phyloP scores from a whole-genome alignment of 306 rosid species.

The Sphenostylis stenocarpa region DNA sequence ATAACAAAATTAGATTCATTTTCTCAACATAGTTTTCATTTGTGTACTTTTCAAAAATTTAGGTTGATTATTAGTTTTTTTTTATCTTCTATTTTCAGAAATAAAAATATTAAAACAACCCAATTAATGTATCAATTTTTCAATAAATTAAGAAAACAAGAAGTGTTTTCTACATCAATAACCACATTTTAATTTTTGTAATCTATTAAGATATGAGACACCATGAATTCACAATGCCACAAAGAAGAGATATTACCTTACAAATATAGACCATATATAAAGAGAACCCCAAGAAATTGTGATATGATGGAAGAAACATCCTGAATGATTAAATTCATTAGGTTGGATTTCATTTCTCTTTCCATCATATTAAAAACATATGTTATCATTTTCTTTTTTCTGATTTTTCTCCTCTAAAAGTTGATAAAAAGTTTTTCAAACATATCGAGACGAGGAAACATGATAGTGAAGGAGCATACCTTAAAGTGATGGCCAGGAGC shows the following conservation, averaged over 20 bases:
- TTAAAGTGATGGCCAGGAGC: constrained; percentile 35
- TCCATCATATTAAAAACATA: constrained; percentile 12
- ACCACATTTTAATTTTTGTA: neutral
- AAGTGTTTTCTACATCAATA: neutral
- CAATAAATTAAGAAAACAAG: constrained; percentile 10
- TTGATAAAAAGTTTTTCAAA: too few relatives aligned
- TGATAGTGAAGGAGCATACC: too few relatives aligned
- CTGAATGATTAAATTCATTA: constrained; percentile 33
- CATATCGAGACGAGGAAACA: too few relatives aligned
- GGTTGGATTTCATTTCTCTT: neutral
- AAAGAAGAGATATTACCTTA: constrained; percentile 34
- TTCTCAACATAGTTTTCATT: neutral
- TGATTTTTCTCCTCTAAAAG: too few relatives aligned
- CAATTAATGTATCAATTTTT: neutral
- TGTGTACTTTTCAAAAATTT: neutral
- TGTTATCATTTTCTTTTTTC: too few relatives aligned
- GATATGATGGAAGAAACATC: constrained; percentile 38
- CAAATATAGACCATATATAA: constrained; percentile 31
- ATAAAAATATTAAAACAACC: neutral
- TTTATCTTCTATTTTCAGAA: neutral
- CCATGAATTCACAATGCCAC: neutral
- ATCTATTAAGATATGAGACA: neutral
- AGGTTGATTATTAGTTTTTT: neutral
- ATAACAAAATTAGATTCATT: neutral
- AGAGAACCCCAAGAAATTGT: constrained; percentile 39